phyloP scores from a whole-genome alignment of 108 stramenopile species.

The Cylindrotheca fusiformis region DNA sequence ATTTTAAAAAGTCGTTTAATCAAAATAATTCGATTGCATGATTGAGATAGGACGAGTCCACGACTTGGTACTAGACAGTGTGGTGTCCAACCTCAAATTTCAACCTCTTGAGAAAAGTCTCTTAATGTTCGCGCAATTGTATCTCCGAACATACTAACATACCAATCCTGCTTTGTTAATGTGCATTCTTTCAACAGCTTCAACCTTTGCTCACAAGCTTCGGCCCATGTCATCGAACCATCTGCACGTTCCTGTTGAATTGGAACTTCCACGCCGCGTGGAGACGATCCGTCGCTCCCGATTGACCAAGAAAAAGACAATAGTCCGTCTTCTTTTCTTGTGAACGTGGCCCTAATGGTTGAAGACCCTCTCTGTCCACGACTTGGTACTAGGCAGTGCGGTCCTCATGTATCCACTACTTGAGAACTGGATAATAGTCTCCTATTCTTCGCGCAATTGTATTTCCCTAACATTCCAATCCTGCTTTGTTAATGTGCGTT shows the following conservation, averaged over 20 bases:
- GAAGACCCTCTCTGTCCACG: neutral
- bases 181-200: slow-evolving; percentile 31
- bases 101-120: too few species aligned
- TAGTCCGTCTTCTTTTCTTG: slow-evolving; percentile 21
- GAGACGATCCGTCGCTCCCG: slow-evolving; percentile 14
- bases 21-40: too few species aligned
- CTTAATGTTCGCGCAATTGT: too few species aligned
- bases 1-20: too few species aligned
- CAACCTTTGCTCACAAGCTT: slow-evolving; percentile 12
- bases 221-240: too few species aligned
- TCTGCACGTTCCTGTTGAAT: neutral
- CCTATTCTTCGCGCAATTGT: too few species aligned
- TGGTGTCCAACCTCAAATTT: too few species aligned
- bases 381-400: neutral
- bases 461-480: too few species aligned
- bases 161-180: slow-evolving; percentile 29
- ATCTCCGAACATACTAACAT: slow-evolving; percentile 29
- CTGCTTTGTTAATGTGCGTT: slow-evolving; percentile 25
- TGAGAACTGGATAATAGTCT: too few species aligned
- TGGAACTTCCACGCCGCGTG: slow-evolving; percentile 13
- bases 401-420: slow-evolving; percentile 17
- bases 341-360: too few species aligned
- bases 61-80: too few species aligned
- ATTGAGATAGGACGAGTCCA: too few species aligned
- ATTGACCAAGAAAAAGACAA: slow-evolving; percentile 33